These are phyloP conservation scores for Penicillium aurantiogriseum DNA, from an alignment of 2,329 filamentous ascomycete genomes.

Conservation along the genomic window DNA sequence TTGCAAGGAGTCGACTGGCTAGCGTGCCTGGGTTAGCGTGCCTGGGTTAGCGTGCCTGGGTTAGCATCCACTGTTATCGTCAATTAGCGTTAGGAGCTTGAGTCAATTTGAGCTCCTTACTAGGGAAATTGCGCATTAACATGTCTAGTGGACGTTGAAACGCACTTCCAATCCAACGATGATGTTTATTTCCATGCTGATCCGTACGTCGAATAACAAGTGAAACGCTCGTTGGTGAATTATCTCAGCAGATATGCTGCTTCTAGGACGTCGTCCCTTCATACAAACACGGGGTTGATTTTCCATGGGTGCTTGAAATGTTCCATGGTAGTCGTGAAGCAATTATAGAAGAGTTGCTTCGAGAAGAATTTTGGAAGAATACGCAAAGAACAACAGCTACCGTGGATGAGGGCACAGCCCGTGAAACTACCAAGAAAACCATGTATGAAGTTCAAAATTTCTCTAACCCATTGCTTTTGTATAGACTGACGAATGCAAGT, in stretches of 20 bases:
- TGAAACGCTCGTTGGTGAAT: background rate
- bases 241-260: background rate
- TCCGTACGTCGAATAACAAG: background rate
- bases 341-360: background rate
- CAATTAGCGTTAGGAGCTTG: background rate
- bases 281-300: background rate
- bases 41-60: no score
- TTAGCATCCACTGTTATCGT: background rate
- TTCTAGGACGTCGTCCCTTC: background rate
- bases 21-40: no score
- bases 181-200: background rate
- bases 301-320: background rate
- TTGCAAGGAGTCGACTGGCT: background rate
- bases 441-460: constrained; percentile 13
- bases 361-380: background rate
- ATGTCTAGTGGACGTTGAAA: background rate
- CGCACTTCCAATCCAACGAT: background rate
- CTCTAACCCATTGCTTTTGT: constrained; percentile 32
- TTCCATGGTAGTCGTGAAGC: constrained; percentile 1
- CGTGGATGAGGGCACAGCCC: background rate
- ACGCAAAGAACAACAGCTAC: background rate
- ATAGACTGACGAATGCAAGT: constrained; percentile 30
- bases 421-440: background rate
- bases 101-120: background rate
- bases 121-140: background rate